Conservation (phyloP, 768 basidiomycete genomes). For the Tylopilus cervinicoccineus region DNA sequence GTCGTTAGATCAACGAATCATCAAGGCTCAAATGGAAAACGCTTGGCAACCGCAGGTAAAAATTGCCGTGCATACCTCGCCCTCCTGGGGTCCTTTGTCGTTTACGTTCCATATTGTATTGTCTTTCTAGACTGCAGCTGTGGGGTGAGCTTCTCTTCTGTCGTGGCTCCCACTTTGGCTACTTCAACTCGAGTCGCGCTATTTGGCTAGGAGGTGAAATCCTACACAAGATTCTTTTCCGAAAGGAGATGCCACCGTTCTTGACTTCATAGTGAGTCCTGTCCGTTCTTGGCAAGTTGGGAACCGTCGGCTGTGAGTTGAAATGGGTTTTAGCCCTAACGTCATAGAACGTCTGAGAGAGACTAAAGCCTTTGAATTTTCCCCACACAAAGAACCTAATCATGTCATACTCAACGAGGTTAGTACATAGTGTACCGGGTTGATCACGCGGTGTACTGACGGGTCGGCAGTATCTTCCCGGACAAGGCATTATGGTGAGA, state of each 20-base stretch:
- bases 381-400: slow-evolving; percentile 71
- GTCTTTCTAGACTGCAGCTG: slow-evolving; percentile 56
- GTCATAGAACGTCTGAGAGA: slow-evolving; percentile 64
- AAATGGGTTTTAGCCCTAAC: slow-evolving; percentile 58
- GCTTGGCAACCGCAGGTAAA: slow-evolving; percentile 25
- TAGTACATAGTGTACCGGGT: slow-evolving; percentile 13
- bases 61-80: slow-evolving; percentile 4
- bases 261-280: slow-evolving; percentile 64
- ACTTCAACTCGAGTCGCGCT: slow-evolving; percentile 2
- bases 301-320: slow-evolving; percentile 3
- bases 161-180: not conserved
- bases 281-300: slow-evolving; percentile 1
- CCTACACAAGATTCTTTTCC: slow-evolving; percentile 62
- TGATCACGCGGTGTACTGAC: slow-evolving; percentile 13
- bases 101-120: not conserved
- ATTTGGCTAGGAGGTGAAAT: slow-evolving; percentile 63
- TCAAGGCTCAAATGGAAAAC: slow-evolving; percentile 84
- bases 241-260: slow-evolving; percentile 68
- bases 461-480: slow-evolving; percentile 64
- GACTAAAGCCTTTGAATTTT: slow-evolving; percentile 59
- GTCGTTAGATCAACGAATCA: slow-evolving; percentile 63
- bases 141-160: slow-evolving; percentile 49
- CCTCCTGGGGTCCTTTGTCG: not conserved
- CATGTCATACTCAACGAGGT: slow-evolving; percentile 90
- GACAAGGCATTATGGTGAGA: slow-evolving; percentile 90